Conservation (phyloP, 2,329 filamentous ascomycete genomes). For the Ophiostoma australiae region DNA sequence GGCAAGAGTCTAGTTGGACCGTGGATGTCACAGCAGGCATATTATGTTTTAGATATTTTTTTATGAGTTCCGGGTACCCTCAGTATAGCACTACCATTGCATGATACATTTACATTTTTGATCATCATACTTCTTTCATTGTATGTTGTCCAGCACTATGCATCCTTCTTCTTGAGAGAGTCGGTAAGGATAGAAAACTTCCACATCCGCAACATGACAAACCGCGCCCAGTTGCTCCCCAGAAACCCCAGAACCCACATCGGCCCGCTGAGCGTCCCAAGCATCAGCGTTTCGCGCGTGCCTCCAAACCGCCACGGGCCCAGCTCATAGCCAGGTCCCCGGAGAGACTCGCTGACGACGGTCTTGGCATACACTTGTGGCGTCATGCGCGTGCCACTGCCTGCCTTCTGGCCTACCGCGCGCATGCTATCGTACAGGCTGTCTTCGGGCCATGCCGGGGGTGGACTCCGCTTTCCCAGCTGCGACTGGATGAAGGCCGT, state of each 20-base stretch:
- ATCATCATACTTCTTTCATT: neutral
- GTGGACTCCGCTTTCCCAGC: conserved; percentile 43
- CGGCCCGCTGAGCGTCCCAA: conserved; percentile 23
- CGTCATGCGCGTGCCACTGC: conserved; percentile 29
- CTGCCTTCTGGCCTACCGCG: conserved; percentile 28
- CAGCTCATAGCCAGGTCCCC: conserved; percentile 23
- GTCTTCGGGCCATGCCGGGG: conserved; percentile 39
- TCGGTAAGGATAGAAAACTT: conserved; percentile 23
- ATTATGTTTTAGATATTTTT: neutral
- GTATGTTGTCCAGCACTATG: conserved; percentile 32
- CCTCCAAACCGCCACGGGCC: conserved; percentile 25
- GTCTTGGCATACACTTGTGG: conserved; percentile 30
- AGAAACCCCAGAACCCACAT: conserved; percentile 28
- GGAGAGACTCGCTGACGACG: conserved; percentile 24
- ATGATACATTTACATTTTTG: neutral
- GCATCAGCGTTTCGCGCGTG: conserved; percentile 27
- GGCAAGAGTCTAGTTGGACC: conserved; percentile 36
- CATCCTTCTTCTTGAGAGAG: conserved; percentile 26
- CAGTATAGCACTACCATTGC: neutral
- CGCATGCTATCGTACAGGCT: conserved; percentile 46
- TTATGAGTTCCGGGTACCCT: too few species aligned
- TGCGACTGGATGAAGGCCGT: conserved; percentile 46
- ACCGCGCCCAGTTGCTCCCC: conserved; percentile 26
- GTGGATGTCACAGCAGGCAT: too few species aligned
- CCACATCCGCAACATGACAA: conserved; percentile 24